Evolutionary conservation across 306 rosid species (phyloP), one percentile per base, ranked within the genome.

Genomic region (Prosopis cineraria): DNA sequence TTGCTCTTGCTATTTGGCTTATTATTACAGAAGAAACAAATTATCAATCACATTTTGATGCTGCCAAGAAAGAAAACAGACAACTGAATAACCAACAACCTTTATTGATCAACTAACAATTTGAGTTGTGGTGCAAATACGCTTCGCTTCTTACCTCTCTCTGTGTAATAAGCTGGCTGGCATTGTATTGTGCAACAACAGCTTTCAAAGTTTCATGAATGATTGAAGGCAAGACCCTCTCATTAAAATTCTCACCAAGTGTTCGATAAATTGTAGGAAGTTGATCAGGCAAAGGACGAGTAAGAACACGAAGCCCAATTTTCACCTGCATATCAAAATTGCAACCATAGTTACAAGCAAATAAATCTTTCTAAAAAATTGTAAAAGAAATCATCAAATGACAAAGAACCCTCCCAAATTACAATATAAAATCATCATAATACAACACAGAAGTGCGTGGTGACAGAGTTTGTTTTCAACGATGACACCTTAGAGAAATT

Each of bases 161-260:
- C 87, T 88, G 98, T 55, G 98, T 94, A 67, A 90, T 84, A 67
- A 94, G 98, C 82, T 91, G 97, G 81, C 98, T 90, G 79, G 97
- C 98, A 80, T 91, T 91, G 59, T 89, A 91, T 68, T 78, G 94
- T 31, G 97, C 98, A 69, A 94, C 93, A 76, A 94, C 97, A 78
- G 94, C 81, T 88, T 91, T 90, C 83, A 90, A 88, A 85, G 98
- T 91, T 85, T 91, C 96, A 45, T 94, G 91, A 47, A 90, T 84
- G 64, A 90, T 91, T 68, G 97, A 94, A 81, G 97, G 94, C 68
- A 91, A 80, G 55, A 94, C 86, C 87, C 93, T 89, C 50, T 89
- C 94, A 63, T 85, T 80, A 78, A 80, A 94, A 70, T 91, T 87
- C 87, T 86, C 89, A 52, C 94, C 97, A 29, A 90, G 84, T 44